phyloP scores from a whole-genome alignment of 768 basidiomycete species.

The Naganishia randhawae region DNA sequence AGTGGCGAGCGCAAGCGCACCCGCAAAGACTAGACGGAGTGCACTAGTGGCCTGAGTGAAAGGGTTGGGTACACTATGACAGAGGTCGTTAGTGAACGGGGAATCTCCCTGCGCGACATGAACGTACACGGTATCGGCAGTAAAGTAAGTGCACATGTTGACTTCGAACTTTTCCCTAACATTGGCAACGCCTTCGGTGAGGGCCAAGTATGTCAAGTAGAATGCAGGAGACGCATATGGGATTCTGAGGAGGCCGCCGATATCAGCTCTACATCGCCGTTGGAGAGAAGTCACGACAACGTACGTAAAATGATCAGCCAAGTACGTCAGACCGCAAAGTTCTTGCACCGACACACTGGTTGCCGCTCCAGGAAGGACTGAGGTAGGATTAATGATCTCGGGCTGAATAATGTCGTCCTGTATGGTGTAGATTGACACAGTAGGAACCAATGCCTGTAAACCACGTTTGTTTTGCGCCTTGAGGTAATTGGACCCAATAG shows the following conservation, averaged over 20 bases:
- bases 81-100: not conserved
- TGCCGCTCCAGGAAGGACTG: slow-evolving; percentile 32
- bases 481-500: slow-evolving; percentile 37
- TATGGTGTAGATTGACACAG: slow-evolving; percentile 36
- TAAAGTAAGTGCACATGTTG: slow-evolving; percentile 29
- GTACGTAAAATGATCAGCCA: slow-evolving; percentile 31
- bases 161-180: slow-evolving; percentile 28
- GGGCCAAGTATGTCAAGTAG: slow-evolving; percentile 36
- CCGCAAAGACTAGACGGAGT: slow-evolving; percentile 26
- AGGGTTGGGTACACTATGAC: slow-evolving; percentile 26
- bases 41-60: slow-evolving; percentile 30
- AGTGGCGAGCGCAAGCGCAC: slow-evolving; percentile 28
- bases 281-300: not conserved
- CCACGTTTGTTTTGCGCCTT: slow-evolving; percentile 36
- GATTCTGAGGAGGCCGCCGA: slow-evolving; percentile 31
- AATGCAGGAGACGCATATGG: slow-evolving; percentile 39
- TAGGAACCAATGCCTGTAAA: slow-evolving; percentile 38
- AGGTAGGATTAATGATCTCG: slow-evolving; percentile 34
- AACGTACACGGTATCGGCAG: slow-evolving; percentile 27
- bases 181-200: slow-evolving; percentile 33
- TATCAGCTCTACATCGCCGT: slow-evolving; percentile 7
- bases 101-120: not conserved
- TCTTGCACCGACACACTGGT: slow-evolving; percentile 28
- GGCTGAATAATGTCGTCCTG: slow-evolving; percentile 44
- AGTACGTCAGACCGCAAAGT: slow-evolving; percentile 31